A percentile compares a stretch with the other conserved stretches of the same genome.
phyloP scores from a whole-genome alignment of 2,329 filamentous ascomycete species.

The Ophiostoma angusticollis region DNA sequence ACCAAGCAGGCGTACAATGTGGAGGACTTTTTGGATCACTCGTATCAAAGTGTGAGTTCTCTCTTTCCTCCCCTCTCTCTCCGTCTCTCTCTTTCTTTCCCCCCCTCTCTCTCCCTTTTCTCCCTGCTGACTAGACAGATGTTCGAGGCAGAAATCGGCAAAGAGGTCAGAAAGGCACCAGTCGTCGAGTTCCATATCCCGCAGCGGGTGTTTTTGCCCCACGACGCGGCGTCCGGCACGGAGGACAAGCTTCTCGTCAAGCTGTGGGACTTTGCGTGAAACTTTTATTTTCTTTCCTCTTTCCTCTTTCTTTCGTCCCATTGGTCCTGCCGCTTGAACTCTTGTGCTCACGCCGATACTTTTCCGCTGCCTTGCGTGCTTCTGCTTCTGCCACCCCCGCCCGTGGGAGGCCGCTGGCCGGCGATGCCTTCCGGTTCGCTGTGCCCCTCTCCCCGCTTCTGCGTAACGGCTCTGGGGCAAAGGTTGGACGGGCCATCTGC shows the following conservation, averaged over 20 bases:
- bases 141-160: constrained; percentile 69
- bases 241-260: constrained; percentile 45
- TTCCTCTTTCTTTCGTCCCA: neutral
- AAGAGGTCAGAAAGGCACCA: constrained; percentile 72
- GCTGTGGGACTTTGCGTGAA: constrained; percentile 44
- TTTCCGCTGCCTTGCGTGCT: no score
- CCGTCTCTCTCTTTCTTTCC: neutral
- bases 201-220: constrained; percentile 58
- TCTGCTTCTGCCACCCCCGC: no score
- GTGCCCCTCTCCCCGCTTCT: no score
- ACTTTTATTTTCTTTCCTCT: neutral
- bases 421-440: no score
- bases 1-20: constrained; percentile 89
- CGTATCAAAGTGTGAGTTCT: constrained; percentile 61
- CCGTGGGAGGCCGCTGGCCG: no score
- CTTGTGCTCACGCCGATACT: no score
- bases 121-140: constrained; percentile 37
- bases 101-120: neutral
- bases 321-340: no score
- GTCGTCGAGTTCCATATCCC: constrained; percentile 92
- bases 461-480: no score
- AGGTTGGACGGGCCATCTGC: no score
- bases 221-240: constrained; percentile 32
- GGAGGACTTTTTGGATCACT: constrained; percentile 96
- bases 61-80: neutral